Conservation (phyloP, 208 protist species). For the Wallacemonas sp. region DNA sequence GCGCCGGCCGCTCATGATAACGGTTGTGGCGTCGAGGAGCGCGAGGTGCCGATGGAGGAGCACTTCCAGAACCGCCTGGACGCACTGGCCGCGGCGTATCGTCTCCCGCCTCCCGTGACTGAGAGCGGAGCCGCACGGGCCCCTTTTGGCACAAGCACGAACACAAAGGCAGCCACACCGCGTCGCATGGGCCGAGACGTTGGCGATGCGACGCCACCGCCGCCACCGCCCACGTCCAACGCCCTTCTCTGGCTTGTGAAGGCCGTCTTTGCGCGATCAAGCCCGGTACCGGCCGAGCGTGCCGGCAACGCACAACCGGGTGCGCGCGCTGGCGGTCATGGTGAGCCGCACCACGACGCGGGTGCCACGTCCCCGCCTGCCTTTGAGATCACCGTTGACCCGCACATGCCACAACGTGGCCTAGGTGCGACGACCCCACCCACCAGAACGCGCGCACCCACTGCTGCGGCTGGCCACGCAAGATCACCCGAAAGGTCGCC, state of each 20-base stretch:
- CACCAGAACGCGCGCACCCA: no score
- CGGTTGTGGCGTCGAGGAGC: background rate
- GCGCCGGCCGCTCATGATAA: background rate
- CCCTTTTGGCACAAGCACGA: background rate
- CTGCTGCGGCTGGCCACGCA: background rate
- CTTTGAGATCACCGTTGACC: constrained; percentile 5
- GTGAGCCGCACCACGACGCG: background rate
- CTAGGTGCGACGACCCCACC: no score
- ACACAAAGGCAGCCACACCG: background rate
- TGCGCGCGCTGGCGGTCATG: background rate
- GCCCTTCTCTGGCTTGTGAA: constrained; percentile 8
- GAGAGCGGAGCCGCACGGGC: no score
- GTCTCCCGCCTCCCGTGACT: background rate
- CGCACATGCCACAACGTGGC: background rate
- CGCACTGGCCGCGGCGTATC: background rate
- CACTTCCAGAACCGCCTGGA: constrained; percentile 10
- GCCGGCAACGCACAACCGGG: background rate
- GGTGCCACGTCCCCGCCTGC: background rate
- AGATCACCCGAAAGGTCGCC: no score
- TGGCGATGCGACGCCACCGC: background rate
- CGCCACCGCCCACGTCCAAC: background rate
- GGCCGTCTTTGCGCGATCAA: background rate
- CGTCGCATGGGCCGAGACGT: background rate
- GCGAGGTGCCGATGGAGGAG: constrained; percentile 6
- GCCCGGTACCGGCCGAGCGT: background rate